phyloP scores from a whole-genome alignment of 164 flowering plant species.

The Piper longum region DNA sequence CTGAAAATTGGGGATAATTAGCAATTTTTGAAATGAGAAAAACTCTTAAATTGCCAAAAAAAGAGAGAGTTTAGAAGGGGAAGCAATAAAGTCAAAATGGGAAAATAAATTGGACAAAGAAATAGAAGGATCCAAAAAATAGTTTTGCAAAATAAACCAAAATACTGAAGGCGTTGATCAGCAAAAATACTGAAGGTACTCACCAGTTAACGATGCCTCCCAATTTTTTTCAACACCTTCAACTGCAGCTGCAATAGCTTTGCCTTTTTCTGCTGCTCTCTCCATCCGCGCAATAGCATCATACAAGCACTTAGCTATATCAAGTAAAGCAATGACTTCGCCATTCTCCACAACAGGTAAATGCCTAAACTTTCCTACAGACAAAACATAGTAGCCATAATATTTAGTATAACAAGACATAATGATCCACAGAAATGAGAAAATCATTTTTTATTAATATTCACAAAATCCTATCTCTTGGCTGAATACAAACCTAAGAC shows the following conservation, averaged over 20 bases:
- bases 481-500: slow-evolving; percentile 57
- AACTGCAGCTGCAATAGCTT: slow-evolving; percentile 98
- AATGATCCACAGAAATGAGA: neutral
- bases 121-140: neutral
- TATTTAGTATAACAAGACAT: neutral
- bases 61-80: neutral
- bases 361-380: slow-evolving; percentile 93
- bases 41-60: no score
- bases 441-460: neutral
- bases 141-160: neutral
- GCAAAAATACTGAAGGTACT: slow-evolving; percentile 10
- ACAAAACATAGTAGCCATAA: neutral
- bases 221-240: slow-evolving; percentile 96
- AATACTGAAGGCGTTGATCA: neutral
- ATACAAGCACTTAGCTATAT: slow-evolving; percentile 92
- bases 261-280: slow-evolving; percentile 97
- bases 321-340: slow-evolving; percentile 93
- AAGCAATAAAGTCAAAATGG: no score
- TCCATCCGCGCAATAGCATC: slow-evolving; percentile 99
- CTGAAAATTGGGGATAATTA: no score
- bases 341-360: slow-evolving; percentile 97
- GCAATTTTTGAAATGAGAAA: neutral
- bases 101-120: no score
- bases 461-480: neutral
- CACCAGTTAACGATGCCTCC: slow-evolving; percentile 77